These are phyloP conservation scores for Coffea humblotiana DNA, from an alignment of 305 asterid genomes.

Conservation along the genomic window DNA sequence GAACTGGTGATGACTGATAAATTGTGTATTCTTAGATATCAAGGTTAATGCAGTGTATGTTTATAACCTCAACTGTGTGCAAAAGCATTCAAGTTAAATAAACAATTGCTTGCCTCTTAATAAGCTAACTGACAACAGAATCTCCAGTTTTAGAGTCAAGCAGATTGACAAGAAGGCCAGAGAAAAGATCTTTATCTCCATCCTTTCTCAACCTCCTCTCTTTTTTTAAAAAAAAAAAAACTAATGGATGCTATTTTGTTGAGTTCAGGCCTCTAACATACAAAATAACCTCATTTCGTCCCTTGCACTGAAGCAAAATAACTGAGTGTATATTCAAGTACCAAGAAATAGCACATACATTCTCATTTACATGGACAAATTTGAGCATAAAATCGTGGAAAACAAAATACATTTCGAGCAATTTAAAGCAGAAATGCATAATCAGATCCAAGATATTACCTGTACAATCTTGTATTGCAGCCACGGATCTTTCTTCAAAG, in stretches of 20 bases:
- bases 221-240: no score
- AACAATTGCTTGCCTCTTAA: background rate
- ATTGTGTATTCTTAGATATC: no score
- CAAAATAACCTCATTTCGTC: background rate
- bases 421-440: background rate
- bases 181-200: background rate
- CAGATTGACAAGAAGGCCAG: background rate
- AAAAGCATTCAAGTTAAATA: no score
- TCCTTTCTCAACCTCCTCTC: background rate
- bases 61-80: no score
- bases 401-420: background rate
- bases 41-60: no score
- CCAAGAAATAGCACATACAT: background rate
- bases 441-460: background rate
- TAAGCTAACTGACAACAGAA: background rate
- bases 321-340: background rate
- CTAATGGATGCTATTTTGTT: background rate
- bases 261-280: background rate
- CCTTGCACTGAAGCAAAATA: background rate
- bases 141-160: background rate
- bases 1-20: background rate
- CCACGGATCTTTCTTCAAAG: background rate
- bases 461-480: background rate
- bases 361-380: no score
- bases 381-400: no score